Percentiles rank a stretch among this genome's conserved stretches.
Conservation (phyloP, 257 asterid species). For the Solanum pimpinellifolium region DNA sequence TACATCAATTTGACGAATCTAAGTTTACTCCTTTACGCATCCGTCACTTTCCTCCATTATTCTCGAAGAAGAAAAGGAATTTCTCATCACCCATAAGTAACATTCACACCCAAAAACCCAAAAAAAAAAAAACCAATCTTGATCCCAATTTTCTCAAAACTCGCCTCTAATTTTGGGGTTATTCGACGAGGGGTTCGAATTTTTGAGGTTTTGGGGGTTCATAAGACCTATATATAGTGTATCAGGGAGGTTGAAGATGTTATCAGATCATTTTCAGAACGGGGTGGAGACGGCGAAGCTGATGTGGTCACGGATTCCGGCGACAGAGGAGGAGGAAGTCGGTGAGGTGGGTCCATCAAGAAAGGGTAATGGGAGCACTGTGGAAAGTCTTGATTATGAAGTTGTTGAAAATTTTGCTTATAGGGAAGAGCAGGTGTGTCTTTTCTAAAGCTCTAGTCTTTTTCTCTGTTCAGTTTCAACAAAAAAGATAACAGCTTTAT, state of each 20-base stretch:
- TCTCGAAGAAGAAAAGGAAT: neutral
- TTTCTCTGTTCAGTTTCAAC: neutral
- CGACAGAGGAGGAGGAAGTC: conserved; percentile 46
- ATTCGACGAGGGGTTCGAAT: neutral
- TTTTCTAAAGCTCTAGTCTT: neutral
- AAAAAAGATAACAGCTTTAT: neutral
- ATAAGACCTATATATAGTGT: neutral
- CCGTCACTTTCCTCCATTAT: neutral
- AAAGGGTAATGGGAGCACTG: conserved; percentile 31
- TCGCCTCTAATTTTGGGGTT: neutral
- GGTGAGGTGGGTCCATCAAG: conserved; percentile 14
- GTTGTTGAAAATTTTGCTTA: conserved; percentile 81
- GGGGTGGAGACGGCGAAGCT: conserved; percentile 82
- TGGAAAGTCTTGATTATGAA: conserved; percentile 96
- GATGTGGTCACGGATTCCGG: conserved; percentile 88
- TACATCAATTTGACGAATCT: neutral
- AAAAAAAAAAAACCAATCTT: neutral
- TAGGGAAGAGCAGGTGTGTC: conserved; percentile 70
- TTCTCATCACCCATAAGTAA: neutral
- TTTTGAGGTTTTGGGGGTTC: neutral
- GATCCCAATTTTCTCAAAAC: neutral
- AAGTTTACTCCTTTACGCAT: neutral
- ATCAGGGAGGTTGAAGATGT: neutral
- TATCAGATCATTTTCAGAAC: conserved; percentile 70
- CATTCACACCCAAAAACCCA: neutral